Percentiles rank a stretch among this genome's conserved stretches.
These are phyloP conservation scores for Globisporangium camurandrum DNA, from an alignment of 352 stramenopile species.

Conservation along the genomic window DNA sequence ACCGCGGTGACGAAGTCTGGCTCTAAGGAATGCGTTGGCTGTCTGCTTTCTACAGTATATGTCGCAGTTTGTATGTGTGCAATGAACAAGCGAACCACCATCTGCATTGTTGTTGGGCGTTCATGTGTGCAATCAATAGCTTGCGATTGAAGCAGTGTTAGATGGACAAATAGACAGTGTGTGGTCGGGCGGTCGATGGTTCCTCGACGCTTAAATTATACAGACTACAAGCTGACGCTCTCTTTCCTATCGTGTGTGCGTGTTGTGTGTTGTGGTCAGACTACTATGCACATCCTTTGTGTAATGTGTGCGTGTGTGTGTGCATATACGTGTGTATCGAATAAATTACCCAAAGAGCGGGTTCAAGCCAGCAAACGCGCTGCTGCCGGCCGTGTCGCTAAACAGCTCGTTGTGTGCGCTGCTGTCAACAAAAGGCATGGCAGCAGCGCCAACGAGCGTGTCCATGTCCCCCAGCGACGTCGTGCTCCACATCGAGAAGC, in stretches of 20 bases:
- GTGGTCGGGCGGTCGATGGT: no score
- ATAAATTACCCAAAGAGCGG: conserved; percentile 16
- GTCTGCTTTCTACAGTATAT: background rate
- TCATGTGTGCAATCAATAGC: no score
- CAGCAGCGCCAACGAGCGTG: conserved; percentile 15
- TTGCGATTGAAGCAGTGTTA: no score
- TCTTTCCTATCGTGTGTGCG: no score
- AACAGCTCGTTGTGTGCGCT: conserved; percentile 23
- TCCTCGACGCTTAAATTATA: conserved; percentile 1
- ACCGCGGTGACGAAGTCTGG: conserved; percentile 22
- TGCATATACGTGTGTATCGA: no score
- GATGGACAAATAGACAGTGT: no score
- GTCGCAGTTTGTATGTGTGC: background rate
- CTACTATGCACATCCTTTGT: background rate
- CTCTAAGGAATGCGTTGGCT: conserved; percentile 7
- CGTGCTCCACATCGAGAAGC: conserved; percentile 42
- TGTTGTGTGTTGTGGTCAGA: no score
- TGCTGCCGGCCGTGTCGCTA: conserved; percentile 10
- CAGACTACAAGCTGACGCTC: no score
- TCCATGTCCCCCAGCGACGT: conserved; percentile 34
- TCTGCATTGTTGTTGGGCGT: no score
- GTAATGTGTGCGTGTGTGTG: background rate
- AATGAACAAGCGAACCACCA: background rate
- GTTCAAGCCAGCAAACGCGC: conserved; percentile 7
- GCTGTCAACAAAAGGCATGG: conserved; percentile 8